A percentile compares a stretch with the other conserved stretches of the same genome.
Conservation (phyloP, 768 basidiomycete species). For the Phallus indusiatus region DNA sequence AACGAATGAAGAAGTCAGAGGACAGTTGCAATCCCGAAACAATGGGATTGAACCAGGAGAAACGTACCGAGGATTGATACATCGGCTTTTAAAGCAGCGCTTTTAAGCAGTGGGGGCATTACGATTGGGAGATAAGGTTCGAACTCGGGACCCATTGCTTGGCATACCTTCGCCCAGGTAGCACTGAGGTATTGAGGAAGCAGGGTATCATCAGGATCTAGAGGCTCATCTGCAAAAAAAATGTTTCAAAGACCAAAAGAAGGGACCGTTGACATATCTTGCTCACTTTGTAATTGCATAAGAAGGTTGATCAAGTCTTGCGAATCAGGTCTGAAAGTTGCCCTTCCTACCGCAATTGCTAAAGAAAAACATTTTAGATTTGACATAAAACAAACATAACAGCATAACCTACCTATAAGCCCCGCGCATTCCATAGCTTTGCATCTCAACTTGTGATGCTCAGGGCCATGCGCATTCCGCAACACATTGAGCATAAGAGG, state of each 20-base stretch:
- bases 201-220: slow-evolving; percentile 65
- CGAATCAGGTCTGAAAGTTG: slow-evolving; percentile 70
- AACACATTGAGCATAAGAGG: slow-evolving; percentile 70
- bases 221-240: slow-evolving; percentile 41
- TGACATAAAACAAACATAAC: neutral
- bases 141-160: slow-evolving; percentile 76
- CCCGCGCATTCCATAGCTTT: slow-evolving; percentile 93
- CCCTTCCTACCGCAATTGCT: slow-evolving; percentile 83
- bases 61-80: slow-evolving; percentile 59
- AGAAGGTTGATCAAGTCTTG: slow-evolving; percentile 61
- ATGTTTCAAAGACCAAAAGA: neutral
- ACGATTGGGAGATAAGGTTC: slow-evolving; percentile 80
- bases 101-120: slow-evolving; percentile 67
- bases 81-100: slow-evolving; percentile 75
- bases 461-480: slow-evolving; percentile 54
- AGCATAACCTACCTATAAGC: slow-evolving; percentile 52
- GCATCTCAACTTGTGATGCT: slow-evolving; percentile 54
- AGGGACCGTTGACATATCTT: neutral
- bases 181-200: slow-evolving; percentile 67
- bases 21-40: too few species aligned
- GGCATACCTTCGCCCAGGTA: slow-evolving; percentile 86
- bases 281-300: slow-evolving; percentile 67
- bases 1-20: neutral
- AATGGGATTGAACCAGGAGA: neutral
- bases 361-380: neutral